Evolutionary conservation across 2,329 filamentous ascomycete species (phyloP), one percentile per base, ranked within the genome.

Genomic region (Calonectria naviculata): DNA sequence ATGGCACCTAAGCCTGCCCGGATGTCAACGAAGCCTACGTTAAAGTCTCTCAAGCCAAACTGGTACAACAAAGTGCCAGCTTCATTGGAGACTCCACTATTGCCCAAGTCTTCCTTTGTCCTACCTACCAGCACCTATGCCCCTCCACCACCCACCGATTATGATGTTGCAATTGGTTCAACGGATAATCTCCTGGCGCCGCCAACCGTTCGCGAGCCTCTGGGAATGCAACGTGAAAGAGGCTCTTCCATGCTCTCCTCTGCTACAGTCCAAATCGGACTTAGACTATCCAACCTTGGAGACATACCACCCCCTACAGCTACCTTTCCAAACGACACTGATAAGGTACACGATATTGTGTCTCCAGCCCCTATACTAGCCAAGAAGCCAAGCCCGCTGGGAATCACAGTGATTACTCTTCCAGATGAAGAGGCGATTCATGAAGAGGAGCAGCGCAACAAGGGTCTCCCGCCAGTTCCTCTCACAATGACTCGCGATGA

Each of bases 201-300:
- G 4, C 88, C 87, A 3, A 84, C 85, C 5, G 83, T 88, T 47
- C 85, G 85, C 63, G 60, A 75, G 15, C 74, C 74, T 1, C 82
- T 83, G 47, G 81, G 81, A 5, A 78, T 80, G 17, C 84, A 86
- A n/a, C 89, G 89, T 77, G 83, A 85, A 21, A 87, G 91, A 52
- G 86, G 90, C 70, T 91, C 90, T 6, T 94, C 92, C 1, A 85
- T 91, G 47, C 86, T 85, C 19, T 93, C 92, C 52, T 89, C 89
- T 12, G 91, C 91, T 28, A 94, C 92, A 0, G 92, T 94, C 13
- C 92, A 93, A 78, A 94, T 94, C 63, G 92, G 92, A 1, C 85
- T 94, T 19, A 89, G 92, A 13, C 85, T 94, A 67, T 94, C 92
- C 29, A 90, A 87, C 65, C 86, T 89, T 36, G 83, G 87, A 17